Base-by-base conservation (phyloP, 192 early-diverging fungal species). In the Geranomyces michiganensis region DNA sequence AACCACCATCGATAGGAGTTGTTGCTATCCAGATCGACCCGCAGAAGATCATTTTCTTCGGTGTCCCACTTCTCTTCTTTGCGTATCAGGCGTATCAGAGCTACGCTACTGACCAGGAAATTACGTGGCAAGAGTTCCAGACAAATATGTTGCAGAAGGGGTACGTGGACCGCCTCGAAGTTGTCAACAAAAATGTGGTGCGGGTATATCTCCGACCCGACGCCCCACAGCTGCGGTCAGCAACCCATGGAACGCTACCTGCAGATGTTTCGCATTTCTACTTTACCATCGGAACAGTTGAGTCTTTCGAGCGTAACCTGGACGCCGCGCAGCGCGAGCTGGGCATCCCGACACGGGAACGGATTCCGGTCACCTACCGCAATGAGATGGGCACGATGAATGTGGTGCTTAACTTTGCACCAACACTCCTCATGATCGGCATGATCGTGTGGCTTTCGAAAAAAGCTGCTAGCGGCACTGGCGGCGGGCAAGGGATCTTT, bases 121-220 rank as follows among this genome's bases (percentile, higher is more conserved):
- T 97, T 59, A 95, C 94, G 17, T 97, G 89, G 89, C 93, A 96
- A 72, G 93, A 96, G 62, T 97, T 99, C 79, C 87, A 93, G 14
- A 87, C 85, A 24, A 83, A 90, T 30, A 90, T 96, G 75, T 83
- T 99, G 56, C 93, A 97, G 60, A 92, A 93, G 71, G 97, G 95
- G 22, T 83, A 93, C 51, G 97, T 99, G 1, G 93, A 97, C 66
- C 89, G 86, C 41, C 82, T 99, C 24, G 90, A 89, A 5, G 95
- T 99, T 9, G 78, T 95, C 47, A 99, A 99, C 83, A 87, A 90
- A 62, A 90, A 87, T 68, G 79, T 87, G 49, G 97, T 96, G 21
- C 84, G 89, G 30, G 95, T 96, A 1, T 84, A 91, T 63, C 79
- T 97, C 43, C 82, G 87, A 4, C 82, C 89, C 26, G 91, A 90